These are phyloP conservation scores for Adansonia rubrostipa DNA, from an alignment of 441 rosid species.

Conservation along the genomic window DNA sequence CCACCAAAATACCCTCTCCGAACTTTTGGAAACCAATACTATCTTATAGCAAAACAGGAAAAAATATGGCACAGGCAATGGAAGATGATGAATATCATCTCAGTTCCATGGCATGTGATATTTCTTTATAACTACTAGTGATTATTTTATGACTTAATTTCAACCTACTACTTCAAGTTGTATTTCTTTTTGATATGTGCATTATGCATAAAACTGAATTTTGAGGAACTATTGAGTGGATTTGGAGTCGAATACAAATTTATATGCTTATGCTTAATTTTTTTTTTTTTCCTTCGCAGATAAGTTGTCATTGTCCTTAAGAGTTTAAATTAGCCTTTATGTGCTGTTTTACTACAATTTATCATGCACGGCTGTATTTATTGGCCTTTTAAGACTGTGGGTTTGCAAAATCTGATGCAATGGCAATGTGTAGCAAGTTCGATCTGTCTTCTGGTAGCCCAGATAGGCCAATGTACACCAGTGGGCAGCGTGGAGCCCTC, in stretches of 20 bases:
- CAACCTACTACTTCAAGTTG: background rate
- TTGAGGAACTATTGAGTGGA: constrained; percentile 13
- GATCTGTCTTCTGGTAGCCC: constrained; percentile 87
- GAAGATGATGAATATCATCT: constrained; percentile 4
- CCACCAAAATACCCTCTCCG: background rate
- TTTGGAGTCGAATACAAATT: constrained; percentile 19
- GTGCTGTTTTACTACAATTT: constrained; percentile 52
- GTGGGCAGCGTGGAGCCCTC: constrained; percentile 86
- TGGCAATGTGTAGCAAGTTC: constrained; percentile 89
- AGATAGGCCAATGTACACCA: constrained; percentile 69
- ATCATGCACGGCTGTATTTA: constrained; percentile 73
- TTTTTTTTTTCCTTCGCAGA: constrained; percentile 50
- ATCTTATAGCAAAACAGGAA: background rate
- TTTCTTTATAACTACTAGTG: constrained; percentile 18
- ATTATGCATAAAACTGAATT: constrained; percentile 10
- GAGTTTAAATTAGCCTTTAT: constrained; percentile 57
- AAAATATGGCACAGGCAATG: background rate
- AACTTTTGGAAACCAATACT: background rate
- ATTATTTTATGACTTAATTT: constrained; percentile 1
- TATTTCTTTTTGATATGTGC: constrained; percentile 11
- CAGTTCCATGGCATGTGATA: constrained; percentile 4
- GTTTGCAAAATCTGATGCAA: constrained; percentile 60
- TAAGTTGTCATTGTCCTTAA: constrained; percentile 30
- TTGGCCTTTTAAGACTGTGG: constrained; percentile 53
- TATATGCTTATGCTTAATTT: constrained; percentile 29